Evolutionary conservation across 2,329 filamentous ascomycete species (phyloP).

Genomic region (Pseudogymnoascus sp.): DNA sequence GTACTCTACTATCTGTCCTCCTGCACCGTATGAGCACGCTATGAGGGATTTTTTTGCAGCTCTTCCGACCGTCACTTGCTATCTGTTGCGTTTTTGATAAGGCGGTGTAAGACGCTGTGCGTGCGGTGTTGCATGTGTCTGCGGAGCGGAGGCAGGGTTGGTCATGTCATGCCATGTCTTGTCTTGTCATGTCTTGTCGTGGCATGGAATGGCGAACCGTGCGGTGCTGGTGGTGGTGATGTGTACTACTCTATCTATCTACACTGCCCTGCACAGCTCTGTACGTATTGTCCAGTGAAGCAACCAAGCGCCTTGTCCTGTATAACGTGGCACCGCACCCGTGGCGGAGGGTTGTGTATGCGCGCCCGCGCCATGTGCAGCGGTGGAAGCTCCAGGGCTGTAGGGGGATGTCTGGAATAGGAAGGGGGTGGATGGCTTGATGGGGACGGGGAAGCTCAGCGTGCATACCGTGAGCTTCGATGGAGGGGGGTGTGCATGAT

Average conservation of each 20-base stretch:
- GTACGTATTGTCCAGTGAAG: neutral
- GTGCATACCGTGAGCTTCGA: neutral
- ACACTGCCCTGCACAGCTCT: neutral
- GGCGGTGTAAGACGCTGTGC: neutral
- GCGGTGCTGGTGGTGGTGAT: neutral
- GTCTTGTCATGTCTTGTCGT: neutral
- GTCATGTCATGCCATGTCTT: neutral
- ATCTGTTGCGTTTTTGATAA: neutral
- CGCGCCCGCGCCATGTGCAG: neutral
- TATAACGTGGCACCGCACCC: neutral
- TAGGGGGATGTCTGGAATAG: neutral
- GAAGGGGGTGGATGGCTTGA: neutral
- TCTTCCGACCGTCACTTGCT: neutral
- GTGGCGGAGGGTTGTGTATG: neutral
- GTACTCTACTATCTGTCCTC: no score
- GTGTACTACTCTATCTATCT: neutral
- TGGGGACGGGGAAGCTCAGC: neutral
- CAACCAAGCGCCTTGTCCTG: neutral
- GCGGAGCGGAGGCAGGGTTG: neutral
- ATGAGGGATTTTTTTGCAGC: neutral
- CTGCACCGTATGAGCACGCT: neutral
- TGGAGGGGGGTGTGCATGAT: neutral
- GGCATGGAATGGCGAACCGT: neutral
- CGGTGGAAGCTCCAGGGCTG: neutral
- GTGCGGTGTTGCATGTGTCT: neutral